Evolutionary conservation across 1,284 basidiomycete species (phyloP), one percentile per base, ranked within the genome.

Genomic region (Austroboletus sp.): DNA sequence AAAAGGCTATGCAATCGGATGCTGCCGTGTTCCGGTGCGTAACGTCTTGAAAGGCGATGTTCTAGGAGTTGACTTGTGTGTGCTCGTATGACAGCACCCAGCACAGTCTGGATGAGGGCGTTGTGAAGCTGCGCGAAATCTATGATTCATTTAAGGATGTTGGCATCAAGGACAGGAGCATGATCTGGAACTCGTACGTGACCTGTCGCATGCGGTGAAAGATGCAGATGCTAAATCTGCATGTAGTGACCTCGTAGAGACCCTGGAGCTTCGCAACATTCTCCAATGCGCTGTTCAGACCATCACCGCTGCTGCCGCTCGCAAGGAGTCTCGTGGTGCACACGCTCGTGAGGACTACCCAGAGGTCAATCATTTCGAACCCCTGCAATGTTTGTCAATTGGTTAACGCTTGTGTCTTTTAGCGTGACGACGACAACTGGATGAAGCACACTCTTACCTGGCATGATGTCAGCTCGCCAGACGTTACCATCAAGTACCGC

Each of bases 111-210:
- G 93, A 98, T 60, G 84, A 95, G 60, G 96, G 96, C 72, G 90
- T 96, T 34, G 58, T 77, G 66, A 93, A 92, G 73, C 77, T 99
- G 64, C 77, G 77, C 53, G 74, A 80, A 47, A 91, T 98, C 55
- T 94, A 90, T 75, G 80, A 85, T 60, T 87, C 78, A 64, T 98
- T 84, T 70, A 78, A 87, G 57, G 79, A 96, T 43, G 86, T 99
- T 56, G 89, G 92, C 52, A 89, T 97, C 73, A 95, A 95, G 75
- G 96, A 98, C 71, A 80, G 95, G 63, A 91, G 88, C 66, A 89
- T 98, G 91, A 96, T 98, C 71, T 98, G 95, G 96, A 96, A 96
- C 73, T 89, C 89, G 89, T 93, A 52, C 52, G 81, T 72, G 15
- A 33, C 37, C 36, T 40, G 23, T 46, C 29, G 16, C 27, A 21